Conservation (phyloP, 1,284 basidiomycete species). For the Leccinum solheimii region DNA sequence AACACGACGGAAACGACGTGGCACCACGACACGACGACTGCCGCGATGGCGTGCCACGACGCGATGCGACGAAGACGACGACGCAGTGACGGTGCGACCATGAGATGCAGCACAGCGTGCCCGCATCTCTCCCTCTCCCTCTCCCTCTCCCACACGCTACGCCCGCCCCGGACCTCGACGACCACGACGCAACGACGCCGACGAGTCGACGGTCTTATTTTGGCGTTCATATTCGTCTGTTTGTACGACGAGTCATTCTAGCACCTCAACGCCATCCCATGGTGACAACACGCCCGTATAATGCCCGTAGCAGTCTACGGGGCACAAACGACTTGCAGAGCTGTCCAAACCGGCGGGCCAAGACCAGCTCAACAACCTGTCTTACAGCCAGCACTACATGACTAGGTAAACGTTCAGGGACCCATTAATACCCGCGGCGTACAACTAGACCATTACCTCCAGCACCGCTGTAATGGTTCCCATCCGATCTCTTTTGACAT, state of each 20-base stretch:
- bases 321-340: neutral
- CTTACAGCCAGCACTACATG: neutral
- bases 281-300: neutral
- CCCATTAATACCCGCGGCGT: constrained; percentile 31
- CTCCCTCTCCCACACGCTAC: too few relatives aligned
- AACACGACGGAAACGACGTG: too few relatives aligned
- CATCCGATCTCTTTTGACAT: constrained; percentile 53
- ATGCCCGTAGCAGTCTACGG: neutral
- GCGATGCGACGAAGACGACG: too few relatives aligned
- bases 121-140: too few relatives aligned
- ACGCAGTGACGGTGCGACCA: too few relatives aligned
- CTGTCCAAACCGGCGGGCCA: neutral
- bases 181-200: too few relatives aligned
- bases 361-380: neutral
- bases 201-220: too few relatives aligned
- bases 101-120: too few relatives aligned
- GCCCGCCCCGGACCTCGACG: too few relatives aligned
- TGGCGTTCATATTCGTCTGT: too few relatives aligned
- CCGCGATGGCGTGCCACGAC: too few relatives aligned
- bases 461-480: constrained; percentile 44
- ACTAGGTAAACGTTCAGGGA: neutral
- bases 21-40: too few relatives aligned
- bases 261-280: neutral
- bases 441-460: constrained; percentile 55
- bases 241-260: constrained; percentile 21